Conservation (phyloP, 257 asterid species). For the Galeopsis tetrahit region DNA sequence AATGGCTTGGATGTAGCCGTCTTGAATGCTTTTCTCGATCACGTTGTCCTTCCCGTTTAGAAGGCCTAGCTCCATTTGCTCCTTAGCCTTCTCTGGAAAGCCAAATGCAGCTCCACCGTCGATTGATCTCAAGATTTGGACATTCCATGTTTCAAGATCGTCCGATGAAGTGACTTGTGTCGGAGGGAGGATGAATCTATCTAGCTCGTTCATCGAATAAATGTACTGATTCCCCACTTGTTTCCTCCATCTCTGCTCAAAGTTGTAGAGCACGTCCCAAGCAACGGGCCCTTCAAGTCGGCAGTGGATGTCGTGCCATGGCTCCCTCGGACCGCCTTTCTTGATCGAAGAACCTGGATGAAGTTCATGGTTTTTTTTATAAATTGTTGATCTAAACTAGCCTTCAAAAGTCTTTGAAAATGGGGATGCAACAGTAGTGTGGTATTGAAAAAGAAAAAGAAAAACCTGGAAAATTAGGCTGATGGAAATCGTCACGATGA, state of each 20-base stretch:
- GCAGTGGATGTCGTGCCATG: constrained; percentile 95
- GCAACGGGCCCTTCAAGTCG: constrained; percentile 85
- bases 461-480: constrained; percentile 81
- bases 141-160: constrained; percentile 74
- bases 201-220: constrained; percentile 51
- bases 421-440: too few relatives aligned
- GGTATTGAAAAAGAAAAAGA: constrained; percentile 16
- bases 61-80: constrained; percentile 59
- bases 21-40: constrained; percentile 85
- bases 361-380: too few relatives aligned
- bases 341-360: constrained; percentile 58
- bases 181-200: constrained; percentile 49
- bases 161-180: constrained; percentile 39
- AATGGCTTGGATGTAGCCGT: constrained; percentile 81
- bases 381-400: too few relatives aligned
- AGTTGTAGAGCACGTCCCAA: constrained; percentile 92
- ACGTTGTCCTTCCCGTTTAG: constrained; percentile 67
- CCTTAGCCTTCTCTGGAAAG: constrained; percentile 56
- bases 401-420: too few relatives aligned
- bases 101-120: constrained; percentile 73
- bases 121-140: constrained; percentile 85
- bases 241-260: constrained; percentile 87
- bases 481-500: constrained; percentile 82
- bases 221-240: constrained; percentile 57
- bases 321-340: constrained; percentile 96